phyloP scores from a whole-genome alignment of 805 yeast species.

The Ogataea naganishii region DNA sequence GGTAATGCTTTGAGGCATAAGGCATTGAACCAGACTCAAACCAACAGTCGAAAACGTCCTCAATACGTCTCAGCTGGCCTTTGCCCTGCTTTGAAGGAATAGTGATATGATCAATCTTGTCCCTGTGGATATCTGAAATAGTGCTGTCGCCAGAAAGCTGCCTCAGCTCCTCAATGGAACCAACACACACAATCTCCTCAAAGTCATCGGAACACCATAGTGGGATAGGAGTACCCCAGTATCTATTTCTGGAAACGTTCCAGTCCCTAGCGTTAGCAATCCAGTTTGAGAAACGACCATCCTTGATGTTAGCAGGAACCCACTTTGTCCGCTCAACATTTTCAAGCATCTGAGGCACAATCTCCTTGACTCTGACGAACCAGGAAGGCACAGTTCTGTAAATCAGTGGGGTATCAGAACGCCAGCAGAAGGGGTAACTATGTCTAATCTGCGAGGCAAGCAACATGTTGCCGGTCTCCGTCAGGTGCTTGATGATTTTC shows the following conservation, averaged over 20 bases:
- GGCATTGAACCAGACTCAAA: slow-evolving; percentile 99
- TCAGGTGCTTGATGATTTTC: slow-evolving; percentile 75
- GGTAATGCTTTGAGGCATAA: slow-evolving; percentile 92
- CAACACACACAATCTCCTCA: slow-evolving; percentile 88
- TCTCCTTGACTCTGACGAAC: slow-evolving; percentile 87
- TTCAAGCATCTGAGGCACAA: slow-evolving; percentile 81
- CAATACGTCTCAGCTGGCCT: slow-evolving; percentile 81
- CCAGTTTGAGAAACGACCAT: slow-evolving; percentile 96
- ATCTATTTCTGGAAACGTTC: slow-evolving; percentile 96
- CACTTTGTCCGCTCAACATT: slow-evolving; percentile 84
- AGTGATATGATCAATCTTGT: slow-evolving; percentile 80
- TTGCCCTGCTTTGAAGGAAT: slow-evolving; percentile 90
- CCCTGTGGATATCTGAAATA: slow-evolving; percentile 91
- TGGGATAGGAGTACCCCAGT: slow-evolving; percentile 99
- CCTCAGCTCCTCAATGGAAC: slow-evolving; percentile 81
- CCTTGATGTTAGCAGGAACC: slow-evolving; percentile 90
- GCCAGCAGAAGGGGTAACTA: slow-evolving; percentile 99
- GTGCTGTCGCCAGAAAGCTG: slow-evolving; percentile 73
- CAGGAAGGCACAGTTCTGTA: slow-evolving; percentile 98
- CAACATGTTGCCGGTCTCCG: slow-evolving; percentile 67
- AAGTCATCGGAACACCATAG: slow-evolving; percentile 94
- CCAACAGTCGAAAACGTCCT: slow-evolving; percentile 99
- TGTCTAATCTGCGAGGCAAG: slow-evolving; percentile 81
- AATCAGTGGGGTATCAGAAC: slow-evolving; percentile 96
- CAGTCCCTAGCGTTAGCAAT: slow-evolving; percentile 98